phyloP scores from a whole-genome alignment of 345 rosid species.

The Boechera stricta region DNA sequence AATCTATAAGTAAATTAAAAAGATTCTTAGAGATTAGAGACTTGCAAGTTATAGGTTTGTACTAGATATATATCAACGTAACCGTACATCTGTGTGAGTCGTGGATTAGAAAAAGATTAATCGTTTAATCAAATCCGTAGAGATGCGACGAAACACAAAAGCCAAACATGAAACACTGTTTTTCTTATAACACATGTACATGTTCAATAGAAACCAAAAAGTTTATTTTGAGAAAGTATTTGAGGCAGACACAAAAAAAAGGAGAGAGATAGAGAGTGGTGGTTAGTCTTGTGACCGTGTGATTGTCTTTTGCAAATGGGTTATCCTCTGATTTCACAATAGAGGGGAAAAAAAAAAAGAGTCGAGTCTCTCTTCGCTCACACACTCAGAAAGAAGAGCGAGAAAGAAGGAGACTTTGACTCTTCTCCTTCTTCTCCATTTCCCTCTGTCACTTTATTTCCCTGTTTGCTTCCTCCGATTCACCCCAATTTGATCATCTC shows the following conservation, averaged over 20 bases:
- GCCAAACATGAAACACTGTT: background rate
- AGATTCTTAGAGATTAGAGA: too few relatives aligned
- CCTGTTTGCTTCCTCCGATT: constrained; percentile 17
- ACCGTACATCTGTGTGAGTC: background rate
- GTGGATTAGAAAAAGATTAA: background rate
- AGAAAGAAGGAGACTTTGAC: constrained; percentile 45
- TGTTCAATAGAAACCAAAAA: background rate
- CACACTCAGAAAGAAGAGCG: constrained; percentile 25
- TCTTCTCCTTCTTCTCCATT: constrained; percentile 42
- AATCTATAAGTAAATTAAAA: too few relatives aligned
- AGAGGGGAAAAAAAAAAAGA: background rate
- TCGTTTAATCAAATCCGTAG: background rate
- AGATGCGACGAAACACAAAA: background rate
- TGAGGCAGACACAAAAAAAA: background rate
- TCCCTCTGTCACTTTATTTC: constrained; percentile 7
- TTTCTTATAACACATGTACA: background rate
- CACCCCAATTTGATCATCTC: constrained; percentile 10
- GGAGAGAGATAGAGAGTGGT: background rate
- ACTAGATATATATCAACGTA: background rate
- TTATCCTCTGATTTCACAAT: constrained; percentile 7
- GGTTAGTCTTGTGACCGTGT: constrained; percentile 17
- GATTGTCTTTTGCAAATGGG: constrained; percentile 15
- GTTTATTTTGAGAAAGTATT: background rate
- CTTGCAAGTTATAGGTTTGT: background rate
- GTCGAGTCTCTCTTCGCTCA: constrained; percentile 8